Evolutionary conservation across 805 yeast genomes (phyloP), one percentile per base, ranked within the genome.

Genomic region (Deakozyma indianensis): DNA sequence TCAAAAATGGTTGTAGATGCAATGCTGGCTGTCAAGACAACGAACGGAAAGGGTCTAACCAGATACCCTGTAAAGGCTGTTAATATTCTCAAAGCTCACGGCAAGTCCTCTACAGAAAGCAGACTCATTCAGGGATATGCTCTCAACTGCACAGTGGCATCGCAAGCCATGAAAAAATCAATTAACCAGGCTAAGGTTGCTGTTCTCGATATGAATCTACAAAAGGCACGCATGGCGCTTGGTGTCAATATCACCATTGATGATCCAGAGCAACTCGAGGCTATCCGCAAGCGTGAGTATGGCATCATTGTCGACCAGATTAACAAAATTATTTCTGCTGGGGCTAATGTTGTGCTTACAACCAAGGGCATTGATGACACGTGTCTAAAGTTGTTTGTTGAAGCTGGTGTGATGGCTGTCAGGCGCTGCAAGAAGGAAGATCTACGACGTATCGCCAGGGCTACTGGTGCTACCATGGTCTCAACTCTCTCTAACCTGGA

Each of bases 381-480:
- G 63, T 85, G 95, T 60, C 70, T 87, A 58, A 87, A 87, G 66
- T 86, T 82, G 61, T 87, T 87, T 63, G 88, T 87, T 43, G 96
- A 87, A 65, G 80, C 84, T 41, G 85, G 86, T 29, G 87, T 85
- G 41, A 84, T 87, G 86, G 96, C 92, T 21, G 96, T 92, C 42
- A 82, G 99, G 69, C 78, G 99, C 56, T 87, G 96, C 71, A 86
- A 86, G 66, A 87, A 86, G 61, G 98, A 92, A 66, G 99, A 92
- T 65, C 73, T 92, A 56, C 78, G 95, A 62, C 80, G 98, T 69
- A 90, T 92, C 54, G 97, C 98, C 4, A 76, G 95, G 59, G 97
- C 98, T 41, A 87, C 97, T 1, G 99, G 99, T 48, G 99, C 96
- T 35, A 84, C 95, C 3, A 69, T 92, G 57, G 72, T 94, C 43